Conservation (phyloP, 176 grass and related monocot genomes). For the Coix lacrymajobi region DNA sequence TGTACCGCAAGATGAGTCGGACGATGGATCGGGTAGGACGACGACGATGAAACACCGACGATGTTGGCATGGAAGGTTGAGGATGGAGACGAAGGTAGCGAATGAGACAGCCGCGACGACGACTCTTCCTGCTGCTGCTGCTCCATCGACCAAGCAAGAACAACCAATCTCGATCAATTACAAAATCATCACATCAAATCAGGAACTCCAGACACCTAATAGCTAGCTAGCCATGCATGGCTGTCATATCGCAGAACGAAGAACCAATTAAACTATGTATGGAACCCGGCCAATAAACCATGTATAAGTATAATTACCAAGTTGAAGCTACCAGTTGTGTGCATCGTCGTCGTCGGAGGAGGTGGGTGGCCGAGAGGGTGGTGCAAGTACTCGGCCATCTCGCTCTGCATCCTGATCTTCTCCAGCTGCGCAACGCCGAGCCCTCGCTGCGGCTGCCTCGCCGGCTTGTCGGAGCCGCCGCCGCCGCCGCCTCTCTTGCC, state of each 20-base stretch:
- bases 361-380: slow-evolving; percentile 36
- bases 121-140: slow-evolving; percentile 48
- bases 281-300: too few relatives aligned
- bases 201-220: background rate
- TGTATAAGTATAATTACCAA: too few relatives aligned
- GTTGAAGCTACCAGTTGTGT: slow-evolving; percentile 25
- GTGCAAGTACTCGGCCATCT: slow-evolving; percentile 51
- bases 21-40: slow-evolving; percentile 17
- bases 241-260: background rate
- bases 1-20: slow-evolving; percentile 29
- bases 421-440: slow-evolving; percentile 67
- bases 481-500: slow-evolving; percentile 43
- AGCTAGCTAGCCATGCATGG: too few relatives aligned
- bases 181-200: slow-evolving; percentile 25
- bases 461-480: slow-evolving; percentile 40
- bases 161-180: background rate
- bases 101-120: slow-evolving; percentile 15
- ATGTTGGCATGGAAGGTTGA: slow-evolving; percentile 25
- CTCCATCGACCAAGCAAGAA: background rate
- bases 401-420: slow-evolving; percentile 64
- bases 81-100: slow-evolving; percentile 20
- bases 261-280: too few relatives aligned
- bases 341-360: slow-evolving; percentile 35
- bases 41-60: slow-evolving; percentile 18
- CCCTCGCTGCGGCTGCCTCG: slow-evolving; percentile 67